Evolutionary conservation across 495 filamentous ascomycete species (phyloP).

Genomic region (Apiosordaria backusii): DNA sequence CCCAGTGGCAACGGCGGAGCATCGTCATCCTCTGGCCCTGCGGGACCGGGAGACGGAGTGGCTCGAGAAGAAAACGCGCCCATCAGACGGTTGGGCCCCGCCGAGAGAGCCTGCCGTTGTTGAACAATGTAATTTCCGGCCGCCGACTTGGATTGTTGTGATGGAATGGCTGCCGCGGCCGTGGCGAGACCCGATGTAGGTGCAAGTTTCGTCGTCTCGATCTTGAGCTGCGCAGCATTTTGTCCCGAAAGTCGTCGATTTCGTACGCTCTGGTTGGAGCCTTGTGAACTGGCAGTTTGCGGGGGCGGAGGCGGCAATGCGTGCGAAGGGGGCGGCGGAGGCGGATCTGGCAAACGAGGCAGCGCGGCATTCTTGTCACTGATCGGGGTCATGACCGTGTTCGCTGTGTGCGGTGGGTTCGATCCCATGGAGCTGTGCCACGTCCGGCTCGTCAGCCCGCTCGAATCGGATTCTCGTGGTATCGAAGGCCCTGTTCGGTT

Average conservation of each 20-base stretch:
- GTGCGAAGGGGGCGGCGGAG: conserved; percentile 39
- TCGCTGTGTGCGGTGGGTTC: conserved; percentile 64
- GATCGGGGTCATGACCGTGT: conserved; percentile 71
- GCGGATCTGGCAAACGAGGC: conserved; percentile 28
- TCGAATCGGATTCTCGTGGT: conserved; percentile 86
- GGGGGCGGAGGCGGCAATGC: conserved; percentile 34
- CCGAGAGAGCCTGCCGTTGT: conserved; percentile 45
- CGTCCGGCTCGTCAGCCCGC: conserved; percentile 74
- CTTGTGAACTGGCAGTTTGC: conserved; percentile 24
- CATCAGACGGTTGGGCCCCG: conserved; percentile 31
- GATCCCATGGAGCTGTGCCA: conserved; percentile 86
- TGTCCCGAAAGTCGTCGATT: conserved; percentile 78
- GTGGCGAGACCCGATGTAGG: conserved; percentile 34
- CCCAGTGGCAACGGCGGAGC: conserved; percentile 31
- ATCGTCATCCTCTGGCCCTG: conserved; percentile 21
- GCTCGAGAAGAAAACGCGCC: conserved; percentile 31
- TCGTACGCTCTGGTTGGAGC: conserved; percentile 58
- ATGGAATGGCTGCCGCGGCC: conserved; percentile 39
- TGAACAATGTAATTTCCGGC: conserved; percentile 39
- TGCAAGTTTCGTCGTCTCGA: conserved; percentile 64
- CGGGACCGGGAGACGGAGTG: conserved; percentile 33
- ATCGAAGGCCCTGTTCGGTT: conserved; percentile 68
- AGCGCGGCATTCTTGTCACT: conserved; percentile 57
- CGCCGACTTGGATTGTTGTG: conserved; percentile 41
- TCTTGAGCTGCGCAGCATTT: conserved; percentile 77